Conservation (phyloP, 169 alveolate species). For the Nephromyces sp. region DNA sequence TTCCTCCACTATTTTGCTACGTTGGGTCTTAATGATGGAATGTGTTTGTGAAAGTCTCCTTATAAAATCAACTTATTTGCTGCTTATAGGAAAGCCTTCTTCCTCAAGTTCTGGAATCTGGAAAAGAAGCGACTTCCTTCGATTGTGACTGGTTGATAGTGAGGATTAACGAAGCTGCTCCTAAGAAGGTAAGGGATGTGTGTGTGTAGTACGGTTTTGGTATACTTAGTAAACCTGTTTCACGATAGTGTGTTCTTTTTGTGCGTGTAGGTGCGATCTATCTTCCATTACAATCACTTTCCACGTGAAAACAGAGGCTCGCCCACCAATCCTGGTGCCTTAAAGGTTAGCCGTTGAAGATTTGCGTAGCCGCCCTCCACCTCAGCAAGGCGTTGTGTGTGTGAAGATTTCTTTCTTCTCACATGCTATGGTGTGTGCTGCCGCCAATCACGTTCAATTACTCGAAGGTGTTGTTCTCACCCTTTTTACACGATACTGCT, state of each 20-base stretch:
- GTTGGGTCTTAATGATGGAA: neutral
- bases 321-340: neutral
- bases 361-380: neutral
- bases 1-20: neutral
- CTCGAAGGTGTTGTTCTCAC: neutral
- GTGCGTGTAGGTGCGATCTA: conserved; percentile 9
- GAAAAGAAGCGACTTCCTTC: conserved; percentile 17
- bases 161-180: conserved; percentile 30
- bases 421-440: neutral
- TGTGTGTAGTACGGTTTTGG: neutral
- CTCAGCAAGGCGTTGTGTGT: neutral
- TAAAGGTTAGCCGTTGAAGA: neutral
- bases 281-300: conserved; percentile 2
- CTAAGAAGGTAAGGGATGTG: conserved; percentile 11
- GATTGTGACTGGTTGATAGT: conserved; percentile 39
- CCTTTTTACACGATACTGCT: neutral
- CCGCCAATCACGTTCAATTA: neutral
- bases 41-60: neutral
- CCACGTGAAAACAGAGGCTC: conserved; percentile 23
- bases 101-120: conserved; percentile 32
- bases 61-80: neutral
- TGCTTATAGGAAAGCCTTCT: conserved; percentile 13
- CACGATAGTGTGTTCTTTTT: neutral
- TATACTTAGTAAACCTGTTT: neutral
- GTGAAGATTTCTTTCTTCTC: neutral